These are phyloP conservation scores for Penicillium mononematosum DNA, from an alignment of 495 filamentous ascomycete genomes.

Conservation along the genomic window DNA sequence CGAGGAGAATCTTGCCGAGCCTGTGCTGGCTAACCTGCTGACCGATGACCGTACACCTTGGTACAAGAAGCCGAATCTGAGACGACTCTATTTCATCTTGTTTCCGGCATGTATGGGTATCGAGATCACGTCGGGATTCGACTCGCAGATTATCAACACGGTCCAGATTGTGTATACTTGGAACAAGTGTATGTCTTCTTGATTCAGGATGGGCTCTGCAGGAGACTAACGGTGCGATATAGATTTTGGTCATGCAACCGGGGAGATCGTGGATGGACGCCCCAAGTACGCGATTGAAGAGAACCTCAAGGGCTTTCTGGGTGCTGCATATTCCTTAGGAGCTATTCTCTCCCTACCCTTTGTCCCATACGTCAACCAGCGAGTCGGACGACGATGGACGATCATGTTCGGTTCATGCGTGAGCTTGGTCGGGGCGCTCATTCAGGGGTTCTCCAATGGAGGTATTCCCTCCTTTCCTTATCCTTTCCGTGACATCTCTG, in stretches of 20 bases:
- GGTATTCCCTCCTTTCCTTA: conserved; percentile 10
- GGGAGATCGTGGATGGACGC: conserved; percentile 19
- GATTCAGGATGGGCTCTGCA: conserved; percentile 5
- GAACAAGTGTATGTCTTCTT: conserved; percentile 49
- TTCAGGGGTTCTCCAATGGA: conserved; percentile 48
- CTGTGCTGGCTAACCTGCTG: conserved; percentile 27
- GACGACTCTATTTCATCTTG: conserved; percentile 58
- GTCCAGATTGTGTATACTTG: conserved; percentile 61
- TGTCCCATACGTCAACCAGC: conserved; percentile 57
- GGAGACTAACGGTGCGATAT: conserved; percentile 2
- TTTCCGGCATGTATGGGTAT: conserved; percentile 68
- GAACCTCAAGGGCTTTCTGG: conserved; percentile 30
- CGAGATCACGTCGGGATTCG: conserved; percentile 71
- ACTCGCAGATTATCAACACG: conserved; percentile 69
- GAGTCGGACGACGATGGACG: conserved; percentile 53
- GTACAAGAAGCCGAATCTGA: conserved; percentile 64
- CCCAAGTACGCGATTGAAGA: conserved; percentile 23
- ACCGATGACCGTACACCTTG: conserved; percentile 38
- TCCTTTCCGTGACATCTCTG: conserved; percentile 5
- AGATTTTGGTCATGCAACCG: conserved; percentile 40
- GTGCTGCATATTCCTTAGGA: conserved; percentile 33
- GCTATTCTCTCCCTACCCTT: conserved; percentile 60
- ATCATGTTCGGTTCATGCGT: conserved; percentile 60
- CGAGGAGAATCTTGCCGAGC: conserved; percentile 33
- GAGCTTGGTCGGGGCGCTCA: conserved; percentile 56